A percentile compares a stretch with the other conserved stretches of the same genome.
These are phyloP conservation scores for Komagataella populi DNA, from an alignment of 805 yeast species.

Conservation along the genomic window DNA sequence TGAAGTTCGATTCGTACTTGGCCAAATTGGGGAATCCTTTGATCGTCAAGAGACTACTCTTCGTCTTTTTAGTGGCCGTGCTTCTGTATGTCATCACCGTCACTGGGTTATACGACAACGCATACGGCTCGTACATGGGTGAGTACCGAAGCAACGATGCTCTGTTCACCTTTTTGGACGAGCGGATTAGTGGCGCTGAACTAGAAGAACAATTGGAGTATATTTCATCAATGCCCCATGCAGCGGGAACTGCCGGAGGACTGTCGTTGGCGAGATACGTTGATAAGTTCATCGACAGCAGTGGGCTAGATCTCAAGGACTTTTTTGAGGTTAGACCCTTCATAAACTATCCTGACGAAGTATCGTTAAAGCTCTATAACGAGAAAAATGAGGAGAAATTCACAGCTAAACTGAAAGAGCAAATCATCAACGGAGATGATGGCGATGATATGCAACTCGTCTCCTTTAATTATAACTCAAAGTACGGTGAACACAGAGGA, in stretches of 20 bases:
- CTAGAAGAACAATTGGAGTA: slow-evolving; percentile 60
- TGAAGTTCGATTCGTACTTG: slow-evolving; percentile 41
- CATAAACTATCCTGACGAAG: slow-evolving; percentile 48
- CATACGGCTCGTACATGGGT: slow-evolving; percentile 27
- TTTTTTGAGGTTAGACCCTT: slow-evolving; percentile 38
- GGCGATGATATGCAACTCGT: slow-evolving; percentile 19
- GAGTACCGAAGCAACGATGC: slow-evolving; percentile 49
- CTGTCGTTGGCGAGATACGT: slow-evolving; percentile 56
- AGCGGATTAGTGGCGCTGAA: slow-evolving; percentile 38
- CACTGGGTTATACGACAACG: slow-evolving; percentile 38
- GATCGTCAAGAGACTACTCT: slow-evolving; percentile 63
- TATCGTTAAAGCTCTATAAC: slow-evolving; percentile 13
- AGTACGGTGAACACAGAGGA: slow-evolving; percentile 40
- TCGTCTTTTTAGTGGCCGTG: slow-evolving; percentile 50
- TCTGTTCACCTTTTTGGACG: slow-evolving; percentile 33
- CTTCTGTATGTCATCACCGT: slow-evolving; percentile 44
- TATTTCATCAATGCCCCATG: slow-evolving; percentile 69
- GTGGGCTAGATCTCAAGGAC: slow-evolving; percentile 40
- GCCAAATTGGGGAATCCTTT: slow-evolving; percentile 74
- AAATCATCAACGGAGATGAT: neutral
- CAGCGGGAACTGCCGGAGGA: slow-evolving; percentile 85
- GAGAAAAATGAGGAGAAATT: slow-evolving; percentile 8
- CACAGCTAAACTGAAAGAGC: neutral
- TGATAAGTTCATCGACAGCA: slow-evolving; percentile 39
- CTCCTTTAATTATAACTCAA: slow-evolving; percentile 62